Percentiles rank a stretch among this genome's conserved stretches.
Evolutionary conservation across 2,329 filamentous ascomycete genomes (phyloP).

Genomic region (Allantophomopsis lycopodina): DNA sequence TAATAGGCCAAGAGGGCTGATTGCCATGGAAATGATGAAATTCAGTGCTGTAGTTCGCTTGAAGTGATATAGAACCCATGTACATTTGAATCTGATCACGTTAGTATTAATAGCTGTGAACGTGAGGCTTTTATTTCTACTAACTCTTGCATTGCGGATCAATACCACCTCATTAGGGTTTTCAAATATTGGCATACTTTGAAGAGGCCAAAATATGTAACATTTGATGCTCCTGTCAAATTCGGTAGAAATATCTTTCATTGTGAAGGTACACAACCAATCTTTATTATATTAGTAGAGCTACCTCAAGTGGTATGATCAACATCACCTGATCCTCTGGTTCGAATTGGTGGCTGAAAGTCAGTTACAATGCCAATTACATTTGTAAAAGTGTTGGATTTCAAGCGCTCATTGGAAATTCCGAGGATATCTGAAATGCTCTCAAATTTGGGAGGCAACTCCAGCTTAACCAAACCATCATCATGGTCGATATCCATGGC

Average conservation of each 20-base stretch:
- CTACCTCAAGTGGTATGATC: not conserved
- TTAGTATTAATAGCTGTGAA: conserved; percentile 5
- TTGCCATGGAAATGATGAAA: conserved; percentile 29
- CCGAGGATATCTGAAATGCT: conserved; percentile 25
- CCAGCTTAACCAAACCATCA: conserved; percentile 4
- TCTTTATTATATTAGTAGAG: conserved; percentile 25
- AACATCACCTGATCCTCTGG: conserved; percentile 34
- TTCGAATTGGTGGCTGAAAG: conserved; percentile 34
- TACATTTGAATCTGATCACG: conserved; percentile 25
- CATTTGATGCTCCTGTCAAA: conserved; percentile 28
- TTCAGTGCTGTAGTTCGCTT: conserved; percentile 26
- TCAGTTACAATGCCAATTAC: conserved; percentile 63
- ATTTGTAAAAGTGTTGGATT: conserved; percentile 26
- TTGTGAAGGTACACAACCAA: conserved; percentile 42
- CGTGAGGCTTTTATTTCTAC: conserved; percentile 4
- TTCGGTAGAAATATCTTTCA: conserved; percentile 42
- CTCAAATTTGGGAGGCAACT: conserved; percentile 27
- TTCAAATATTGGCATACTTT: conserved; percentile 31
- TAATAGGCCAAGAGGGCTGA: conserved; percentile 15
- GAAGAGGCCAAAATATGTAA: conserved; percentile 43
- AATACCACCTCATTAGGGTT: conserved; percentile 50
- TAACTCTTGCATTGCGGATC: conserved; percentile 40
- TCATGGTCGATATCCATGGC: not conserved
- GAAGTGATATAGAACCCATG: conserved; percentile 23
- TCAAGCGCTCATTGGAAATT: conserved; percentile 25